Evolutionary conservation across 2,329 filamentous ascomycete genomes (phyloP), one percentile per base, ranked within the genome.

Genomic region (Pseudogymnoascus sp.): DNA sequence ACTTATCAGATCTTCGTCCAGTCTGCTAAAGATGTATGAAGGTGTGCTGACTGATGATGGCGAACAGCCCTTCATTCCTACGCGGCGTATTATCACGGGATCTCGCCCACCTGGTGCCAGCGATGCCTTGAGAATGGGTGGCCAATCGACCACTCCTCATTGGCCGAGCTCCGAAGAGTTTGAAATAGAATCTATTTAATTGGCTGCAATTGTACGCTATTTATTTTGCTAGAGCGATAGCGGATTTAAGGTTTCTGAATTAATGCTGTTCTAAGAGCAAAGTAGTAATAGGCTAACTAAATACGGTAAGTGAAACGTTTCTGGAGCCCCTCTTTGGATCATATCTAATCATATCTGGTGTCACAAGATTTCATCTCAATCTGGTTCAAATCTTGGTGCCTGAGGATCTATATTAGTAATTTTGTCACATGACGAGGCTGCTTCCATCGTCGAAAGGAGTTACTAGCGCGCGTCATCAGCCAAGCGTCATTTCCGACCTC

Each of bases 311-410:
- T 33, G 48, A 55, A 55, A 55, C 29, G 48, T 21, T 35, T 55
- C 33, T 55, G 48, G 29, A 55, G 48, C 48, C 48, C 48, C 48
- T 17, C 48, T 33, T 21, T 55, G 48, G 48, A 55, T 55, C 48
- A 55, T 55, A 55, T 55, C 48, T 55, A 55, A 55, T 55, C 48
- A 55, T 55, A 55, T 55, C 48, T 55, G 48, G 48, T 55, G 48
- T 55, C 48, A 55, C 48, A 55, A 55, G 48, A 55, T 55, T 55
- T 17, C 48, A 55, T 55, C 48, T 55, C 13, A 55, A 55, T 55
- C 48, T 55, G 48, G 29, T 35, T 9, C 9, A 15, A 33, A 55
- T 55, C 29, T 55, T 8, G 44, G 15, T 55, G 48, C 48, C 48
- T 55, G 48, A 33, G 29, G 29, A 55, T 55, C 44, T 51, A 17